Base-by-base conservation (phyloP, 1,139 yeast genomes). In the Taphrina pruni region DNA sequence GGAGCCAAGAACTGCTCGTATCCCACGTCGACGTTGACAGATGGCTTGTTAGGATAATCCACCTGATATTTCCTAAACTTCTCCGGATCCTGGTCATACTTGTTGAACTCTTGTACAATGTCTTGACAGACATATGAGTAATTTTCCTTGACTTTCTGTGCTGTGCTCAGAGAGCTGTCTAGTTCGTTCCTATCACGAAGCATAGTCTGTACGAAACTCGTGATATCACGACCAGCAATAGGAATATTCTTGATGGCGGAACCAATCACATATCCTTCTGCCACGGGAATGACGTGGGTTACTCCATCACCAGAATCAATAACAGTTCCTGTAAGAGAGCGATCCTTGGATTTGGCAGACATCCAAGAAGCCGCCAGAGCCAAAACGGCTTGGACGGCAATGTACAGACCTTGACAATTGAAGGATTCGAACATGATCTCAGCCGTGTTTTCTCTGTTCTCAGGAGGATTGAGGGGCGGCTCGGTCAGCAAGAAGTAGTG, bases 321-420 rank as follows among this genome's bases (percentile, higher is more conserved):
- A 71, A 94, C 99, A 0, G 99, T 94, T 79, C 99, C 99, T 17
- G 99, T 94, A 75, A 94, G 83, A 0, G 98, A 91, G 79, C 98
- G 87, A 77, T 94, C 99, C 72, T 88, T 88, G 50, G 92, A 98
- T 78, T 94, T 94, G 45, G 96, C 87, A 11, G 97, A 90, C 9
- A 99, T 94, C 99, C 99, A 94, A 8, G 97, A 92, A 1, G 99
- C 99, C 6, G 99, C 99, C 75, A 94, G 84, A 0, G 99, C 99
- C 74, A 94, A 84, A 65, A 94, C 99, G 0, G 99, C 99, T 81
- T 94, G 99, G 11, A 94, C 99, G 4, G 99, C 99, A 77, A 94
- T 94, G 80, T 94, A 95, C 72, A 94, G 83, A 70, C 99, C 99
- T 26, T 98, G 98, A 81, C 99, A 94, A 79, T 95, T 94, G 85